phyloP scores from a whole-genome alignment of 768 basidiomycete species.

The Boletus tylopilopsis region DNA sequence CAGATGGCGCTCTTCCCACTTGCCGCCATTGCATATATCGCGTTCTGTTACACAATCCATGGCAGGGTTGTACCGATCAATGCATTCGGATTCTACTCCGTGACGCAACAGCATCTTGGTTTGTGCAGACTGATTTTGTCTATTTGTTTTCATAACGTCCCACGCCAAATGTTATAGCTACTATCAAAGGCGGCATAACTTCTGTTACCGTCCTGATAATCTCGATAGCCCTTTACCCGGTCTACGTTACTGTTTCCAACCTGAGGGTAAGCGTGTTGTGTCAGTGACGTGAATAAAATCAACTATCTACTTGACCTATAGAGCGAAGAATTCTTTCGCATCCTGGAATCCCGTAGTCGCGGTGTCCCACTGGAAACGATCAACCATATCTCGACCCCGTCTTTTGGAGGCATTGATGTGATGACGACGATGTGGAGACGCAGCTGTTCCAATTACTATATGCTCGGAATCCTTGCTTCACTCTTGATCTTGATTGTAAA shows the following conservation, averaged over 20 bases:
- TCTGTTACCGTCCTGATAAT: constrained; percentile 28
- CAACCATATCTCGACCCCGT: constrained; percentile 21
- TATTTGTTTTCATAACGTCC: too few species aligned
- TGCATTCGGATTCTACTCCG: constrained; percentile 18
- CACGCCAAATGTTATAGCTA: constrained; percentile 10
- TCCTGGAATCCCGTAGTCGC: constrained; percentile 4
- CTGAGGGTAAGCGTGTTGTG: constrained; percentile 11
- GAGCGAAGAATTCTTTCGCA: constrained; percentile 31
- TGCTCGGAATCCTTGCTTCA: constrained; percentile 14
- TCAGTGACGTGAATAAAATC: not conserved
- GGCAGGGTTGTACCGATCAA: constrained; percentile 22
- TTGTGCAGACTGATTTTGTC: not conserved
- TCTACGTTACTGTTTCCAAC: constrained; percentile 14
- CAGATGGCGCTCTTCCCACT: constrained; percentile 23
- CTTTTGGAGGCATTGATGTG: constrained; percentile 16
- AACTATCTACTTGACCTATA: not conserved
- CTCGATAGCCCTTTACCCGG: constrained; percentile 26
- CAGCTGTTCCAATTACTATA: constrained; percentile 22
- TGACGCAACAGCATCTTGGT: constrained; percentile 21
- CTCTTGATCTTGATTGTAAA: constrained; percentile 18
- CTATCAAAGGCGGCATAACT: constrained; percentile 28
- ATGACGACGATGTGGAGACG: constrained; percentile 15
- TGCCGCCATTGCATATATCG: constrained; percentile 25
- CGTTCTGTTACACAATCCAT: constrained; percentile 28
- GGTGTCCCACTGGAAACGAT: constrained; percentile 24